Percentiles rank a stretch among this genome's conserved stretches.
Evolutionary conservation across 2,329 filamentous ascomycete species (phyloP).

Genomic region (Ophiostoma perfectum): DNA sequence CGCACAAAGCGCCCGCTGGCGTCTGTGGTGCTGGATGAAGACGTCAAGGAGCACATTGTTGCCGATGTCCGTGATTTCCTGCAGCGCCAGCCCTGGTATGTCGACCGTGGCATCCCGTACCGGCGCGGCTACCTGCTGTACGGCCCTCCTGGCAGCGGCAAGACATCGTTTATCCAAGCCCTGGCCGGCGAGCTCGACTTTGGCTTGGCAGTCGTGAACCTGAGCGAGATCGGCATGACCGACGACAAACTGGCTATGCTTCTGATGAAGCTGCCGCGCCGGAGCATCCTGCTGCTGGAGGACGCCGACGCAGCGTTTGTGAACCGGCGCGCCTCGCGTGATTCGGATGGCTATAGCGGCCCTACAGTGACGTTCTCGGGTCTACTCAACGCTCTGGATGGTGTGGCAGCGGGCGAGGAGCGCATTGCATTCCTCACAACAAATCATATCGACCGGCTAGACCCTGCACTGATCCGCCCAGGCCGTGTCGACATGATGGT

Average conservation of each 20-base stretch:
- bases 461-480: slow-evolving; percentile 82
- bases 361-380: slow-evolving; percentile 93
- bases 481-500: slow-evolving; percentile 92
- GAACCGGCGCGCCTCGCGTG: slow-evolving; percentile 70
- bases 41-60: slow-evolving; percentile 75
- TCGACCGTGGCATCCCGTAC: slow-evolving; percentile 91
- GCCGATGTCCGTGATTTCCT: slow-evolving; percentile 80
- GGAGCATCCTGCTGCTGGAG: slow-evolving; percentile 78
- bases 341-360: slow-evolving; percentile 77
- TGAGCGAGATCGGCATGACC: slow-evolving; percentile 83
- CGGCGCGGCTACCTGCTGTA: slow-evolving; percentile 83
- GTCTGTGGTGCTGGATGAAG: slow-evolving; percentile 79
- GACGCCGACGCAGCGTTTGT: slow-evolving; percentile 88
- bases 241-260: slow-evolving; percentile 85
- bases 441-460: slow-evolving; percentile 85
- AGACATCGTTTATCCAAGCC: slow-evolving; percentile 94
- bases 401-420: slow-evolving; percentile 91
- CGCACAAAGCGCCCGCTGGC: slow-evolving; percentile 80
- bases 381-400: slow-evolving; percentile 77
- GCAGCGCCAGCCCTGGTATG: slow-evolving; percentile 75
- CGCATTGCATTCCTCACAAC: slow-evolving; percentile 90
- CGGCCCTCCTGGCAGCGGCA: slow-evolving; percentile 84
- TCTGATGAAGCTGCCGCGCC: slow-evolving; percentile 74
- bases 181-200: slow-evolving; percentile 89
- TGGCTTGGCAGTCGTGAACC: slow-evolving; percentile 85